Evolutionary conservation across 768 basidiomycete genomes (phyloP), one percentile per base, ranked within the genome.

Genomic region (Xerocomellus chrysenteron): DNA sequence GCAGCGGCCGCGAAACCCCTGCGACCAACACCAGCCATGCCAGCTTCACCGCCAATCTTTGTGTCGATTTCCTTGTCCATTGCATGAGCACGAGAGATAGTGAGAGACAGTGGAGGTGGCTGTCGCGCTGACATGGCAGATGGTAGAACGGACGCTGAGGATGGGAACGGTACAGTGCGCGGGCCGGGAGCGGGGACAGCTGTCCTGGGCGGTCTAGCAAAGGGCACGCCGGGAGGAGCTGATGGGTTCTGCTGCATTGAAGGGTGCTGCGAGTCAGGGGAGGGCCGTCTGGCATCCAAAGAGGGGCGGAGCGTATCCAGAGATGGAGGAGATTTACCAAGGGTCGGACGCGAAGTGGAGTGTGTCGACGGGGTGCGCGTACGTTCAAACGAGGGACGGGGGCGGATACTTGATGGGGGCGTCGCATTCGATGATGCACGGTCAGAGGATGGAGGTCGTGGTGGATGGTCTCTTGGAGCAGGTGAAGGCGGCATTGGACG

Each of bases 21-120:
- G 57, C 93, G 76, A 9, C 93, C 93, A 8, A 95, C 92, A 10
- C 93, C 93, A 1, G 93, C 93, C 93, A 95, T 94, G 1, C 90
- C 89, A 10, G 89, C 90, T 51, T 78, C 84, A 8, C 90, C 90
- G 4, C 90, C 89, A 3, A 66, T 78, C 67, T 86, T 84, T n/a
- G 89, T 91, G 65, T 89, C 82, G 10, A 86, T 77, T 35, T 81
- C 78, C 8, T 67, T 70, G 32, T 66, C 52, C 42, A 39, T 32
- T 11, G 30, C 36, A 26, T 19, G 63, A 21, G 55, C 3, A 12
- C 49, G 56, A 36, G 56, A 36, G 37, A 42, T 24, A 0, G 46
- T 26, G 9, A 62, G 57, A 44, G 68, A 55, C 1, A 64, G 44
- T 1, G 64, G 57, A 5, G 62, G 58, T 10, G 58, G 60, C 32